A percentile compares a stretch with the other conserved stretches of the same genome.
These are phyloP conservation scores for Artomyces pyxidatus DNA, from an alignment of 768 basidiomycete genomes.

Conservation along the genomic window DNA sequence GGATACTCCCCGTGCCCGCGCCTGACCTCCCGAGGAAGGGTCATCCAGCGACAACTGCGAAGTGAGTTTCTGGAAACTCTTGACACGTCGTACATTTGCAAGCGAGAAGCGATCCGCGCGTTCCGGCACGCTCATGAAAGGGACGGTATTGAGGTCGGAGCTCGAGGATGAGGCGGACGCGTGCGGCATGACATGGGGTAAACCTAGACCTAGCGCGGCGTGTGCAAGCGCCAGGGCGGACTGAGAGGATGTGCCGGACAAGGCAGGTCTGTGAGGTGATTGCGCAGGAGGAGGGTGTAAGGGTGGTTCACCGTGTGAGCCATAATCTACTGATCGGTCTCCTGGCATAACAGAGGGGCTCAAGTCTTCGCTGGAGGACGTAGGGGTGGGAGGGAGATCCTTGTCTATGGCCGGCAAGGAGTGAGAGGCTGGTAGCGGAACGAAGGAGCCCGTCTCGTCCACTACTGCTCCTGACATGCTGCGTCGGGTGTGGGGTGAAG, in stretches of 20 bases:
- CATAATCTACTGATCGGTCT: background rate
- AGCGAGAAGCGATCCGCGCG: constrained; percentile 10
- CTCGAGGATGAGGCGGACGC: constrained; percentile 31
- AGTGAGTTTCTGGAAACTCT: constrained; percentile 42
- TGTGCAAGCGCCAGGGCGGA: constrained; percentile 40
- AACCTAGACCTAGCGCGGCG: constrained; percentile 49
- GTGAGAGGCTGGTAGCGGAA: constrained; percentile 1
- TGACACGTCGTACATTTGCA: constrained; percentile 35
- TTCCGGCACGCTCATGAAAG: constrained; percentile 29
- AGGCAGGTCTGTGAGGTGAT: constrained; percentile 5
- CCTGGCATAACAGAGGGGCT: background rate
- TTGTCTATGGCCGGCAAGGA: constrained; percentile 18
- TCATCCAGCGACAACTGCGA: constrained; percentile 19
- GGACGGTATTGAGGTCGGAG: constrained; percentile 40
- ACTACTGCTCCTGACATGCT: constrained; percentile 19
- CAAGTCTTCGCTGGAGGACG: constrained; percentile 12
- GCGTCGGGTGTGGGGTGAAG: constrained; percentile 22
- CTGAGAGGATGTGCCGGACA: constrained; percentile 17
- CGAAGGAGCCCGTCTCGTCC: constrained; percentile 19
- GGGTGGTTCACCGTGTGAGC: background rate
- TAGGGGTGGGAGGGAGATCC: constrained; percentile 26
- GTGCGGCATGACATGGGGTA: constrained; percentile 44
- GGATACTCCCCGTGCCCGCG: constrained; percentile 48
- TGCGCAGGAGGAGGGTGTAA: background rate
- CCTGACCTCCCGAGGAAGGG: constrained; percentile 15